A percentile compares a stretch with the other conserved stretches of the same genome.
These are phyloP conservation scores for Pisolithus tinctorius DNA, from an alignment of 768 basidiomycete genomes.

Conservation along the genomic window DNA sequence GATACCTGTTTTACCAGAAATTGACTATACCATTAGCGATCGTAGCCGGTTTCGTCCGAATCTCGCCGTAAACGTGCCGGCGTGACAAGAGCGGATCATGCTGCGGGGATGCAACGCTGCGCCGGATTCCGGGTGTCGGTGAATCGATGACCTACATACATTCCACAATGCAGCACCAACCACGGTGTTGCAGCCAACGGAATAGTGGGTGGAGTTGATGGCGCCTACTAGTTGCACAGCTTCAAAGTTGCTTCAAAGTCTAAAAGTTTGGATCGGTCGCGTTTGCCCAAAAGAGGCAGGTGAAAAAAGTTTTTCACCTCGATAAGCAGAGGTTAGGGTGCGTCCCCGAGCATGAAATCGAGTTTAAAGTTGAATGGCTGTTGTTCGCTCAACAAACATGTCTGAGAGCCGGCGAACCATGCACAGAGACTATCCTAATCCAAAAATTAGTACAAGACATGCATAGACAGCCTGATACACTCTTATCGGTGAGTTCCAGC, in stretches of 20 bases:
- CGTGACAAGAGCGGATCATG: no score
- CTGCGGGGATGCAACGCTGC: no score
- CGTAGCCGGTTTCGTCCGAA: no score
- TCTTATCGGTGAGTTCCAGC: conserved; percentile 11
- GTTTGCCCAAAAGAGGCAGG: conserved; percentile 11
- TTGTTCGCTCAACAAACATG: conserved; percentile 1
- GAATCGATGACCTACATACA: no score
- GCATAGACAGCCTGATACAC: neutral
- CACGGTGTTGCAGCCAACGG: no score
- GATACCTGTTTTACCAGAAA: no score
- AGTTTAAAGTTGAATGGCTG: neutral
- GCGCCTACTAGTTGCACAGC: conserved; percentile 9
- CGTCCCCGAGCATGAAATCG: conserved; percentile 22
- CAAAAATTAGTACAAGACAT: neutral
- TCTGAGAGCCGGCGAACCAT: neutral
- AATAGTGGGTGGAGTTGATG: neutral
- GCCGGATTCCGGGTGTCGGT: no score
- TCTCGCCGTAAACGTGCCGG: no score
- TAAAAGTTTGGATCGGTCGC: conserved; percentile 10
- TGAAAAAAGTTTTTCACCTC: conserved; percentile 18
- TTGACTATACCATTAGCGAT: no score
- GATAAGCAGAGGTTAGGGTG: neutral
- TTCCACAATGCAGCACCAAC: no score
- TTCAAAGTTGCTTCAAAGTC: conserved; percentile 15
- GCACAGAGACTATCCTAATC: neutral